These are phyloP conservation scores for Gentiana dahurica DNA, from an alignment of 257 asterid genomes.

Conservation along the genomic window DNA sequence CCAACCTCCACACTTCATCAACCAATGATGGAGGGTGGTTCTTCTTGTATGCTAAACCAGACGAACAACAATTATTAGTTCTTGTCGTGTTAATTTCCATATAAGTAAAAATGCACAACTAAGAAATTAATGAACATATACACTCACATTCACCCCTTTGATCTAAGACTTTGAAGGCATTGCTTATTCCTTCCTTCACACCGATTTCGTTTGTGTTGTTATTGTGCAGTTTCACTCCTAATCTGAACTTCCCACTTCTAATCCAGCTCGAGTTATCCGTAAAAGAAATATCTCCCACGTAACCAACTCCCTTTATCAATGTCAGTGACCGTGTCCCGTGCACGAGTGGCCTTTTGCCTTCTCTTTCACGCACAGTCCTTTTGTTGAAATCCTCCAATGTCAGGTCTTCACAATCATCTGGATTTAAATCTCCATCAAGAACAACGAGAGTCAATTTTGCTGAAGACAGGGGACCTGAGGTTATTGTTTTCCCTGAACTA, in stretches of 20 bases:
- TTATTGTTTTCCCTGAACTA: conserved; percentile 21
- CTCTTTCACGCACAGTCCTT: conserved; percentile 44
- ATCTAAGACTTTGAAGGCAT: conserved; percentile 71
- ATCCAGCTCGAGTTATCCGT: conserved; percentile 94
- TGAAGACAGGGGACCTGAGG: conserved; percentile 51
- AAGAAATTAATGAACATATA: background rate
- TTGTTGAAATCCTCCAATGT: conserved; percentile 35
- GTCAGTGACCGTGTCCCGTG: conserved; percentile 43
- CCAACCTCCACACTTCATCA: conserved; percentile 82
- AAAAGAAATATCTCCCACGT: conserved; percentile 46
- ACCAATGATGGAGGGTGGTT: conserved; percentile 52
- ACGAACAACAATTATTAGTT: background rate
- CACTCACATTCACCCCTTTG: conserved; percentile 86
- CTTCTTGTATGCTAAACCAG: conserved; percentile 54
- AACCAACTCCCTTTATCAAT: conserved; percentile 61
- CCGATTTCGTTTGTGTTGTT: conserved; percentile 16
- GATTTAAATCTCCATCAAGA: conserved; percentile 70
- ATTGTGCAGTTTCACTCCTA: conserved; percentile 37
- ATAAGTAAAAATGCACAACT: background rate
- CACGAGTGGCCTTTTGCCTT: conserved; percentile 75
- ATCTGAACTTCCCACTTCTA: conserved; percentile 69
- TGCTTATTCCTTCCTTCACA: conserved; percentile 71
- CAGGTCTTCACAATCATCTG: conserved; percentile 61
- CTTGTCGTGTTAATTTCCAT: background rate
- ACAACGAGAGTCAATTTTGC: conserved; percentile 39